Evolutionary conservation across 208 protist genomes (phyloP).

Genomic region (Lotmaria passim): DNA sequence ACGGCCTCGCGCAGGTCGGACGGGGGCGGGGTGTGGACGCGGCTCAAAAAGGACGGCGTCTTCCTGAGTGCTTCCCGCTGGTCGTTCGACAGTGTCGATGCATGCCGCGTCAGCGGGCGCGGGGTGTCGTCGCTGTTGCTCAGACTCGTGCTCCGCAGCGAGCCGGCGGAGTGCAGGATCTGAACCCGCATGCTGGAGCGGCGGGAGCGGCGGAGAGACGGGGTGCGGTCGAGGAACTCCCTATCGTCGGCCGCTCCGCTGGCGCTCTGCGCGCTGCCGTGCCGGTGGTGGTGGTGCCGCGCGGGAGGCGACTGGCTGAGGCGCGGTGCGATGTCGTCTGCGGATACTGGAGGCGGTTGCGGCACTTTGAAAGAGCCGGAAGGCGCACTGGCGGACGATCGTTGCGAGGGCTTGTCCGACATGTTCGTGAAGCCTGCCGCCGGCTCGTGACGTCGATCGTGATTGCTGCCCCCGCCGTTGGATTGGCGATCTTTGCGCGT

Average conservation of each 20-base stretch:
- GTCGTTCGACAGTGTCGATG: conserved; percentile 37
- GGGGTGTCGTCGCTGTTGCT: conserved; percentile 16
- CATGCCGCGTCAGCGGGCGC: conserved; percentile 38
- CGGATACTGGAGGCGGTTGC: conserved; percentile 7
- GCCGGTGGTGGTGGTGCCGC: conserved; percentile 4
- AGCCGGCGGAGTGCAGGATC: background rate
- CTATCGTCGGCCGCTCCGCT: background rate
- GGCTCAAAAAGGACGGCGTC: conserved; percentile 39
- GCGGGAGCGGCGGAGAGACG: background rate
- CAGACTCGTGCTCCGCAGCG: conserved; percentile 2
- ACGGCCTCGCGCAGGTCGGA: conserved; percentile 26
- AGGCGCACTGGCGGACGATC: background rate
- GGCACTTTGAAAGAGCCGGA: background rate
- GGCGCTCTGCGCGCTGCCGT: background rate
- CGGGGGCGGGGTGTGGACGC: conserved; percentile 51
- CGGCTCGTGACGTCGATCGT: conserved; percentile 1
- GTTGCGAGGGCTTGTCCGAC: background rate
- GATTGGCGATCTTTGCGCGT: background rate
- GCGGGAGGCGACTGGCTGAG: background rate
- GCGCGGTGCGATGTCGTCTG: background rate
- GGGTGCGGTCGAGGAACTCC: background rate
- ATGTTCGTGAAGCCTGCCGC: background rate
- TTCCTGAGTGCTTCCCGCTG: conserved; percentile 42
- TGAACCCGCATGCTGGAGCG: conserved; percentile 7
- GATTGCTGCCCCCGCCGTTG: conserved; percentile 2